Percentiles rank a stretch among this genome's conserved stretches.
Evolutionary conservation across 331 rosid genomes (phyloP).

Genomic region (Arachis monticola): DNA sequence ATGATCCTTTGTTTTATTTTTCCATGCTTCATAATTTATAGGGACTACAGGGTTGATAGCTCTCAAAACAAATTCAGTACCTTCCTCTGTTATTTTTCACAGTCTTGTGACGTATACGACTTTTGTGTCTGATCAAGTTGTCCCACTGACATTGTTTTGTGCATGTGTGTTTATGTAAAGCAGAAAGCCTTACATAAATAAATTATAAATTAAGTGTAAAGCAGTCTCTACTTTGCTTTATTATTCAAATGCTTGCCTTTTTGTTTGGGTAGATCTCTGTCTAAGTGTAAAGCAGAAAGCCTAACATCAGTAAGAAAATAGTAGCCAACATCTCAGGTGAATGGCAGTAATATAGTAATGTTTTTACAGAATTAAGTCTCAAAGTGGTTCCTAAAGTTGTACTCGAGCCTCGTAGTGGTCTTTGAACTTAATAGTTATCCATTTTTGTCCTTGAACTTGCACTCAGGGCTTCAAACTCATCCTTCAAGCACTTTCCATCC

Average conservation of each 20-base stretch:
- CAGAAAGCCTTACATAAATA: neutral
- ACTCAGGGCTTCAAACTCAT: too few relatives aligned
- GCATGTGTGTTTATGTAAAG: slow-evolving; percentile 32
- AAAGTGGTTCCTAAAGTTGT: too few relatives aligned
- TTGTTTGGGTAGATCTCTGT: neutral
- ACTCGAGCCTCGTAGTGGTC: too few relatives aligned
- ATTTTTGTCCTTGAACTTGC: too few relatives aligned
- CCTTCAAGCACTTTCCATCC: too few relatives aligned
- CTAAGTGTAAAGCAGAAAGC: neutral
- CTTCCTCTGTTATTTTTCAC: too few relatives aligned
- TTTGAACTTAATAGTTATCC: too few relatives aligned
- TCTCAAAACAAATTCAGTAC: slow-evolving; percentile 45
- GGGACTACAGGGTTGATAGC: slow-evolving; percentile 61
- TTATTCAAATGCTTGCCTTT: slow-evolving; percentile 7
- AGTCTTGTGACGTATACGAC: too few relatives aligned
- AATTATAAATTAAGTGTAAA: neutral
- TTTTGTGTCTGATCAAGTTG: slow-evolving; percentile 35
- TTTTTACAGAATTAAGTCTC: neutral
- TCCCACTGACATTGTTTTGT: slow-evolving; percentile 40
- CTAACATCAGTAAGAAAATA: neutral
- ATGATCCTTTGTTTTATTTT: slow-evolving; percentile 23
- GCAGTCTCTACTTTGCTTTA: neutral
- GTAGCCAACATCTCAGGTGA: slow-evolving; percentile 4
- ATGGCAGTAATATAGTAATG: neutral
- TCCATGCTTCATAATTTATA: slow-evolving; percentile 49